A percentile compares a stretch with the other conserved stretches of the same genome.
phyloP scores from a whole-genome alignment of 805 yeast genomes.

The Ogataea minuta region DNA sequence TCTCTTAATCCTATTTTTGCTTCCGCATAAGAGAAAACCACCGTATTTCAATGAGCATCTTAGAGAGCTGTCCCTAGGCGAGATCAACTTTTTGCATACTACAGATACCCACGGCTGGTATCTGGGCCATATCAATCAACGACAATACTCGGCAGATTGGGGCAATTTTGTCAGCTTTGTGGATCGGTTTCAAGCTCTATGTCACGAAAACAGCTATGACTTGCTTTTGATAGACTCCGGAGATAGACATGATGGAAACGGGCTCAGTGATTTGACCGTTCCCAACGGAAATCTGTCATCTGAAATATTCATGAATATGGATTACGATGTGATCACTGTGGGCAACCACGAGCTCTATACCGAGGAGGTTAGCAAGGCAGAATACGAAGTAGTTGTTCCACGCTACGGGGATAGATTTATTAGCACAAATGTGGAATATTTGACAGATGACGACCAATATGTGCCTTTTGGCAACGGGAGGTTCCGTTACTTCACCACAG shows the following conservation, averaged over 20 bases:
- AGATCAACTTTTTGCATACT: constrained; percentile 83
- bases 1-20: constrained; percentile 1
- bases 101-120: constrained; percentile 99
- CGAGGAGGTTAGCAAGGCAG: constrained; percentile 61
- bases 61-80: constrained; percentile 64
- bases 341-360: constrained; percentile 91
- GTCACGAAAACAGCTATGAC: constrained; percentile 47
- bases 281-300: constrained; percentile 70
- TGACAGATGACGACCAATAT: constrained; percentile 41
- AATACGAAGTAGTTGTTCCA: constrained; percentile 57
- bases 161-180: constrained; percentile 83
- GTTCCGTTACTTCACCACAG: constrained; percentile 64
- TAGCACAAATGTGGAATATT: constrained; percentile 67
- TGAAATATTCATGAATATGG: constrained; percentile 57
- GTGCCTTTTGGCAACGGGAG: constrained; percentile 67
- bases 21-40: constrained; percentile 9
- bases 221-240: constrained; percentile 81
- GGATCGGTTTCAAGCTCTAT: constrained; percentile 40
- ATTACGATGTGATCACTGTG: constrained; percentile 75
- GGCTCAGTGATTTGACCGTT: constrained; percentile 72
- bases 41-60: constrained; percentile 38
- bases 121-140: constrained; percentile 82
- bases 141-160: constrained; percentile 82
- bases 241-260: constrained; percentile 94
- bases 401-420: constrained; percentile 65